phyloP scores from a whole-genome alignment of 768 basidiomycete genomes.

The Kwoniella newhampshirensis region DNA sequence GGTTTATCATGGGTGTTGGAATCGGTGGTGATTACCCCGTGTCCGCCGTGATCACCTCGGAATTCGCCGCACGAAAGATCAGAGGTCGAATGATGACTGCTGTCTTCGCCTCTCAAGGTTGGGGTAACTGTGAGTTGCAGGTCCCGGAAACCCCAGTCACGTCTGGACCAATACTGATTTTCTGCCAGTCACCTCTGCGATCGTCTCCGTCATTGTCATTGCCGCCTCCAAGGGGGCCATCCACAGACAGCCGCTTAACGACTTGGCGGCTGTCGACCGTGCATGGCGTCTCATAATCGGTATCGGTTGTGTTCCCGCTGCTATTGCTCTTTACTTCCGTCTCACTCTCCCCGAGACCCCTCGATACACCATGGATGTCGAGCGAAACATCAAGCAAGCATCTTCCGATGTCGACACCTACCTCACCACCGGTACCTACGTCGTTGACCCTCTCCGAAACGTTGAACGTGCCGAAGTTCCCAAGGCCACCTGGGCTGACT shows the following conservation, averaged over 20 bases:
- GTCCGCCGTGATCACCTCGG: constrained; percentile 77
- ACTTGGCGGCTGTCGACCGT: constrained; percentile 63
- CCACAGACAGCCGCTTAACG: constrained; percentile 56
- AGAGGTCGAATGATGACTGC: constrained; percentile 87
- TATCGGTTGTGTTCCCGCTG: constrained; percentile 77
- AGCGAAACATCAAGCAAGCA: constrained; percentile 76
- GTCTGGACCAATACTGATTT: too few species aligned
- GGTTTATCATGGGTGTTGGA: constrained; percentile 75
- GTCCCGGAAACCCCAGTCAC: too few species aligned
- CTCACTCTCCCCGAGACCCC: constrained; percentile 90
- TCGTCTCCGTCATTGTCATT: constrained; percentile 67
- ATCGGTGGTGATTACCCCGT: constrained; percentile 89
- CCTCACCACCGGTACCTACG: constrained; percentile 58
- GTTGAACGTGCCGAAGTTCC: constrained; percentile 68
- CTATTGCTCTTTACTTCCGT: constrained; percentile 83
- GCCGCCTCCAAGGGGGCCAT: constrained; percentile 67
- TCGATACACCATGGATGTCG: constrained; percentile 87
- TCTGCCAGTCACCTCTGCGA: constrained; percentile 60
- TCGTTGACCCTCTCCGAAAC: constrained; percentile 60
- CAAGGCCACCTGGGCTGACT: constrained; percentile 68
- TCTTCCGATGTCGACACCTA: constrained; percentile 70
- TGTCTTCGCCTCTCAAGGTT: constrained; percentile 82
- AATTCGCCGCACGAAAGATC: constrained; percentile 74
- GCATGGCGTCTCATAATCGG: constrained; percentile 88
- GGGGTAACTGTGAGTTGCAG: constrained; percentile 70